Base-by-base conservation (phyloP, 371 early-diverging fungal species). In the Apophysomyces elegans region DNA sequence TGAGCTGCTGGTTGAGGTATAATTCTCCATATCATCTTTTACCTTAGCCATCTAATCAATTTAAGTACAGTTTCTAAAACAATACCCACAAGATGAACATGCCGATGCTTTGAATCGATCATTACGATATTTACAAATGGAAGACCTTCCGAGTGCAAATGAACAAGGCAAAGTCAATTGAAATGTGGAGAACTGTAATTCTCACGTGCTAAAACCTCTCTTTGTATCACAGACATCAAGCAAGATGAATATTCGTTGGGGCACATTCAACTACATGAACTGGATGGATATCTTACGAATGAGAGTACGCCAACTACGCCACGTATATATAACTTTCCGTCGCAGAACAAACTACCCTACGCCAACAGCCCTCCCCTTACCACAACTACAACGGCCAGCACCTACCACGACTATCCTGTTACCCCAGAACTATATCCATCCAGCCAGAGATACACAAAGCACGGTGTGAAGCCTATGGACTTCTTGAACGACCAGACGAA, bases 1-100 rank as follows among this genome's bases (percentile, higher is more conserved):
- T 45, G 67, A 72, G 13, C 36, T 76, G 13, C 46, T 76, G 43
- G 54, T 66, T 18, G 63, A 76, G 61, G 79, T 73, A 66, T 47
- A 64, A 56, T 14, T 58, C 32, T 5, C 36, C 32, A 26, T 26
- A 26, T 26, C 32, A 26, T 26, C 3, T 26, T 26, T 0, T 26
- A 3, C 2, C 32, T 26, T 26, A 2, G 32, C 32, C 32, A 26
- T 26, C 32, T 26, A 26, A 26, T 2, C 32, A 26, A 26, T 26
- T 26, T 26, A 26, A 26, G 32, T 2, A 26, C 2, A 70, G 71
- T 71, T 71, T 60, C 58, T 71, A 21, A 63, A 63, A 7, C 62
- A 64, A 56, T 66, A 66, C 39, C 71, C 71, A 26, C 59, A 66
- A 7, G 64, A 71, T 45, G 67, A 71, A 59, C 62, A 63, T 32